Base-by-base conservation (phyloP, 768 basidiomycete species). In the Sarcodon aspratus region DNA sequence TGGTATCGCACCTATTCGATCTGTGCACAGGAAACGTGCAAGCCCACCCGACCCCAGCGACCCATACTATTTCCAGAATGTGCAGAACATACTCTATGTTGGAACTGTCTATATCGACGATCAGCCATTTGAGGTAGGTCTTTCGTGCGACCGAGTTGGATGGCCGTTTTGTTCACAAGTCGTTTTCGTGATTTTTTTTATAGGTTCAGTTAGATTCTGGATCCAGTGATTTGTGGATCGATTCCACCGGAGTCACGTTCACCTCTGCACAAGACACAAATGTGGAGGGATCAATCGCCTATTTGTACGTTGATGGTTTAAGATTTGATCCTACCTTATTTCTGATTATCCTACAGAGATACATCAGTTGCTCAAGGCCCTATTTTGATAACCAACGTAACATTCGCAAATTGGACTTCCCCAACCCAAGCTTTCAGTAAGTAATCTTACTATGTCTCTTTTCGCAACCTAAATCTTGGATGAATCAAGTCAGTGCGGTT, bases 201-300 rank as follows among this genome's bases (percentile, higher is more conserved):
- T 27, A 52, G 48, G 54, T 52, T 7, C 54, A 54, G 40, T 43
- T 54, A 9, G 54, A 54, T 35, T 51, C 50, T 13, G 53, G 53
- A 11, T 48, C 47, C 17, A 36, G 50, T 9, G 53, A 54, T 36
- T 17, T 54, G 9, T 54, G 53, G 53, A 31, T 54, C 6, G 44
- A 54, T 47, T 46, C 53, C 13, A 50, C 45, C 21, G 36, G 36
- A 32, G 42, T 36, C 12, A 36, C 53, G 15, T 48, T 52, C 18
- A 36, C 50, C 1, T 47, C 48, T 36, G 21, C 21, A 27, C 21
- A 27, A 5, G 21, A 27, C 21, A 27, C 21, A 27, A 27, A 45
- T 42, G 42, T 44, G 27, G 17, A 36, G 17, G 13, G 42, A 37
- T 21, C 46, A 8, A 36, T 9, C 9, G n/a, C 33, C 47, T 1